Percentiles rank a stretch among this genome's conserved stretches.
Conservation (phyloP, 2,329 filamentous ascomycete genomes). For the Alternaria sp. region DNA sequence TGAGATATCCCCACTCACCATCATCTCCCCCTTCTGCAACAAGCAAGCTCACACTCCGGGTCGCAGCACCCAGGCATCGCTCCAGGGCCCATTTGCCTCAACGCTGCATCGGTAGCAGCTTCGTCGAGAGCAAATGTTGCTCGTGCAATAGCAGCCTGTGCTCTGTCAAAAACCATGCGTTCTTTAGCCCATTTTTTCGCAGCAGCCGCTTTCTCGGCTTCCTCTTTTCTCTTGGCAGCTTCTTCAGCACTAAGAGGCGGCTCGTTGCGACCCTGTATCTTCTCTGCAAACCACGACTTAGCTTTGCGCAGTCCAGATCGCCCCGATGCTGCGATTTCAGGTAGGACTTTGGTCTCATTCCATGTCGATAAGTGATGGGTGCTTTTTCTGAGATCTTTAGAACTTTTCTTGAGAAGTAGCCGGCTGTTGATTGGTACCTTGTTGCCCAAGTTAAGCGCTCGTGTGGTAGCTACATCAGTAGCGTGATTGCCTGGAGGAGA, state of each 20-base stretch:
- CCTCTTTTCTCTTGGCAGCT: background rate
- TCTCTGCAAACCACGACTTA: background rate
- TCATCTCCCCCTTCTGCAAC: background rate
- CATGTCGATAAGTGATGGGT: background rate
- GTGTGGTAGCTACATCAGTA: background rate
- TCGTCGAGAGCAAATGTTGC: background rate
- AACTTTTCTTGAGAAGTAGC: background rate
- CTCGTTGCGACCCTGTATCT: background rate
- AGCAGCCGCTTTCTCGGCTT: background rate
- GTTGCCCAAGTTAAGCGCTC: background rate
- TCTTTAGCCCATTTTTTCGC: background rate
- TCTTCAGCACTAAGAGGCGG: background rate
- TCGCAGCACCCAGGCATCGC: background rate
- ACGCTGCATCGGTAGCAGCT: background rate
- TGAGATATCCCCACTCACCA: background rate
- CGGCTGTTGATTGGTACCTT: background rate
- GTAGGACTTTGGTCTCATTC: background rate
- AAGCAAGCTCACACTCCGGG: background rate
- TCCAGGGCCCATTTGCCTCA: background rate
- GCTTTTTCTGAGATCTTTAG: background rate
- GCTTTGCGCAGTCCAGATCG: background rate
- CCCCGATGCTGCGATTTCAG: background rate
- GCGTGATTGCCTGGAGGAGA: accelerated
- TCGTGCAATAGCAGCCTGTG: background rate
- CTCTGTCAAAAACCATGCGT: background rate